These are phyloP conservation scores for Boehmeria nivea DNA, from an alignment of 306 rosid genomes.

Conservation along the genomic window DNA sequence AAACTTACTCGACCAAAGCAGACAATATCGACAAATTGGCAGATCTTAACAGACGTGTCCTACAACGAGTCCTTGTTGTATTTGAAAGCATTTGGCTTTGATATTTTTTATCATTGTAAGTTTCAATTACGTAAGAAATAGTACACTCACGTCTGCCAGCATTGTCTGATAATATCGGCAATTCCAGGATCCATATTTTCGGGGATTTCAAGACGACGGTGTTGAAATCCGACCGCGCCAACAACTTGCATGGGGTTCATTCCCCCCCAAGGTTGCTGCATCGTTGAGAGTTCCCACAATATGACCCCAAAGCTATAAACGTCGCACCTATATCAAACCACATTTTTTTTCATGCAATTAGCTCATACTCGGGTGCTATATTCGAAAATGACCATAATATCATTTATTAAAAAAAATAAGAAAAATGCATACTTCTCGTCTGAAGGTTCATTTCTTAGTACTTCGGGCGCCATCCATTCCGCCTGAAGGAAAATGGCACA, in stretches of 20 bases:
- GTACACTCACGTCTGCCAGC: conserved; percentile 94
- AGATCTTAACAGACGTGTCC: too few relatives aligned
- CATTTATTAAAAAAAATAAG: not conserved
- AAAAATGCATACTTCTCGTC: conserved; percentile 81
- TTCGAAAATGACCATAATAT: not conserved
- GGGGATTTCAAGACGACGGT: conserved; percentile 98
- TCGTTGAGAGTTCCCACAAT: conserved; percentile 87
- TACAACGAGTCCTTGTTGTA: too few relatives aligned
- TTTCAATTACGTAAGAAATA: not conserved
- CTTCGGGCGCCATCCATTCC: conserved; percentile 99
- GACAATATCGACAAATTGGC: too few relatives aligned
- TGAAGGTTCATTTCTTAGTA: conserved; percentile 90
- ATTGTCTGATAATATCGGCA: conserved; percentile 68
- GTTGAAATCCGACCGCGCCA: conserved; percentile 99
- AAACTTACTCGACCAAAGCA: too few relatives aligned
- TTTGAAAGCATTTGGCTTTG: too few relatives aligned
- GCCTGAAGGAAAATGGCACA: conserved; percentile 58
- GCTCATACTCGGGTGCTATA: conserved; percentile 9
- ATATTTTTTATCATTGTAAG: too few relatives aligned
- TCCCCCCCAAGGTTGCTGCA: conserved; percentile 99
- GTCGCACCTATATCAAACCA: conserved; percentile 58
- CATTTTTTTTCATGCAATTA: conserved; percentile 2
- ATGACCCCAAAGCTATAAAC: conserved; percentile 96
- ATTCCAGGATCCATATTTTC: conserved; percentile 63
- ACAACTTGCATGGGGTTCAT: conserved; percentile 99